Base-by-base conservation (phyloP, 352 stramenopile genomes). In the Pythium phragmiticola region DNA sequence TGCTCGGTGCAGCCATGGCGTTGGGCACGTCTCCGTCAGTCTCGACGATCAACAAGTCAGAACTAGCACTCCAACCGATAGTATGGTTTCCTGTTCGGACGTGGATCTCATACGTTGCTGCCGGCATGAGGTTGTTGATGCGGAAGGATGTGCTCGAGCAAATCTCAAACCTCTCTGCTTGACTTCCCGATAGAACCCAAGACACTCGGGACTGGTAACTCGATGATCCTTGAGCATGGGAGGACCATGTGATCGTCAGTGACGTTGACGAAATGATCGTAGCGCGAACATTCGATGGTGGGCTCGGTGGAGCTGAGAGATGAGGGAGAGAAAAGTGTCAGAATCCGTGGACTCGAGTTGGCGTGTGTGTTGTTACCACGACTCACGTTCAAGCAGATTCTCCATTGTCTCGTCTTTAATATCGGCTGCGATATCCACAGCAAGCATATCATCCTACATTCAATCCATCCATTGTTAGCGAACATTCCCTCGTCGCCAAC, bases 21-120 rank as follows among this genome's bases (percentile, higher is more conserved):
- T 79, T 83, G 4, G 79, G 75, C 0, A 76, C 68, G 19, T 80
- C 72, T 46, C 73, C 67, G n/a, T 76, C 66, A 0, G 79, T 88
- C 39, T 73, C 65, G 26, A 80, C 62, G 2, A 65, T 12, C 3
- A 69, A 34, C 2, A 59, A 4, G 0, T 63, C 36, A 2, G 73
- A 83, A 23, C 42, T 66, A 4, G 43, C 41, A 49, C 79, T 84
- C 79, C 77, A 84, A 0, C 79, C 79, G 16, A 81, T 63, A 0
- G 60, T 70, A 60, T 71, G 69, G 30, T 85, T 87, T 7, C 77
- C 77, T 1, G 77, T 74, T 37, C 82, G 74, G 0, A 88, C 71
- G 2, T 26, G 52, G 7, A 86, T 64, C 1, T 68, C 45, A 52
- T 88, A 88, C 30, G 58, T 33, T 7, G 77, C 73, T 16, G 79